These are phyloP conservation scores for Botrytis elliptica DNA, from an alignment of 2,329 filamentous ascomycete species.

Conservation along the genomic window DNA sequence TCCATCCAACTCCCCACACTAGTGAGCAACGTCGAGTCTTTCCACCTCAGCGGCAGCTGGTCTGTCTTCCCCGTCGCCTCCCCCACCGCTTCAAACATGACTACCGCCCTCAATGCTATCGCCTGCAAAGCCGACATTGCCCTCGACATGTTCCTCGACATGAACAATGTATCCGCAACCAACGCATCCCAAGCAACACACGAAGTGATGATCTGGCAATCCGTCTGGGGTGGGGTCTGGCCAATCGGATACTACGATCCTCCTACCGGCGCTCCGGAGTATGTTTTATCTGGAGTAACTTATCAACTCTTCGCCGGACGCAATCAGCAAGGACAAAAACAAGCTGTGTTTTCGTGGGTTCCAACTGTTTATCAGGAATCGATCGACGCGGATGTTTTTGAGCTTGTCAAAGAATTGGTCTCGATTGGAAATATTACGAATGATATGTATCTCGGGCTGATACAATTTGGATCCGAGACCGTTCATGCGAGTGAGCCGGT, in stretches of 20 bases:
- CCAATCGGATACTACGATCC: slow-evolving; percentile 17
- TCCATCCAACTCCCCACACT: slow-evolving; percentile 12
- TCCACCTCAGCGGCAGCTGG: slow-evolving; percentile 23
- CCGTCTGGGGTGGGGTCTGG: slow-evolving; percentile 20
- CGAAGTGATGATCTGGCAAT: slow-evolving; percentile 21
- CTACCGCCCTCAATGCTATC: background rate
- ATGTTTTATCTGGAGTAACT: background rate
- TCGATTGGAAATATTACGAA: background rate
- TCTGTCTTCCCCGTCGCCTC: background rate
- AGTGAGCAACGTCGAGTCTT: slow-evolving; percentile 20
- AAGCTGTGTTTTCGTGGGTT: slow-evolving; percentile 13
- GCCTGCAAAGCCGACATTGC: slow-evolving; percentile 20
- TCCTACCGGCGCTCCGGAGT: background rate
- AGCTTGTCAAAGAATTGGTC: background rate
- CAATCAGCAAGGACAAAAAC: slow-evolving; percentile 18
- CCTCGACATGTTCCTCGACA: slow-evolving; percentile 19
- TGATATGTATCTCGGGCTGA: slow-evolving; percentile 15
- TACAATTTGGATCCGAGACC: slow-evolving; percentile 16
- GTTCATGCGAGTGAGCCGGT: slow-evolving; percentile 3
- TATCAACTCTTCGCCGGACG: slow-evolving; percentile 8
- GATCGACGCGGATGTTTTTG: slow-evolving; percentile 6
- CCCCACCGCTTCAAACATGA: background rate
- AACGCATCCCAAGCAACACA: slow-evolving; percentile 13
- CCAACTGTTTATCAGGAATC: slow-evolving; percentile 6
- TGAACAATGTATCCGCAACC: background rate